Evolutionary conservation across 305 asterid genomes (phyloP).

Genomic region (Stenogyne calaminthoides): DNA sequence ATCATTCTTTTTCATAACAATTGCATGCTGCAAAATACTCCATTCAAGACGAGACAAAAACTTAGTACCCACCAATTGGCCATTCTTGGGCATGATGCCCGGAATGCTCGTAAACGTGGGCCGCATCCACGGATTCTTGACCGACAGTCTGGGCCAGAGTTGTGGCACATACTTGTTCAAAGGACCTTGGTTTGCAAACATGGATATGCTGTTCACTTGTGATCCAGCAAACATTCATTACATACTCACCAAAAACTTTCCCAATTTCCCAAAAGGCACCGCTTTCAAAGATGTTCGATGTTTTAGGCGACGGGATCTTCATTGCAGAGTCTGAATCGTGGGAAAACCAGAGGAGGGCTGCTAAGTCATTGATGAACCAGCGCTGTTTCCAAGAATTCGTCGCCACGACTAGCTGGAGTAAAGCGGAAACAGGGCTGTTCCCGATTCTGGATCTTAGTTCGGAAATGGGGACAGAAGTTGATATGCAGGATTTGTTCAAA

Average conservation of each 20-base stretch:
- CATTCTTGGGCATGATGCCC: constrained; percentile 36
- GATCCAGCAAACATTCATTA: constrained; percentile 38
- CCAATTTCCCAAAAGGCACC: constrained; percentile 38
- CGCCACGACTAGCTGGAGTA: constrained; percentile 27
- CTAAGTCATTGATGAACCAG: constrained; percentile 17
- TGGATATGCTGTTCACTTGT: constrained; percentile 24
- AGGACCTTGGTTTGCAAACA: constrained; percentile 32
- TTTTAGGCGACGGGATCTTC: constrained; percentile 38
- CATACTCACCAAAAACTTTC: constrained; percentile 33
- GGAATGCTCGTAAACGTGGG: background rate
- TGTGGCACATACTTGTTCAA: constrained; percentile 26
- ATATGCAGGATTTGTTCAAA: constrained; percentile 41
- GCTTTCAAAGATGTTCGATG: constrained; percentile 35
- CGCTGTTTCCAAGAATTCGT: constrained; percentile 19
- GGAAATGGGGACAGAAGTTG: constrained; percentile 16
- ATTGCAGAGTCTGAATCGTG: constrained; percentile 29
- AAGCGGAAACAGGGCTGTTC: constrained; percentile 33
- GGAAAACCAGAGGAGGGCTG: constrained; percentile 30
- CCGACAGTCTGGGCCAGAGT: background rate
- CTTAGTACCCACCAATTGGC: constrained; percentile 32
- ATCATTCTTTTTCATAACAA: background rate
- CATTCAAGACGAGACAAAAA: background rate
- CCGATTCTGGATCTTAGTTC: constrained; percentile 33
- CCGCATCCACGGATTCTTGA: constrained; percentile 1
- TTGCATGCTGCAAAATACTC: background rate